phyloP scores from a whole-genome alignment of 2,329 filamentous ascomycete species.

The Calycina marina region DNA sequence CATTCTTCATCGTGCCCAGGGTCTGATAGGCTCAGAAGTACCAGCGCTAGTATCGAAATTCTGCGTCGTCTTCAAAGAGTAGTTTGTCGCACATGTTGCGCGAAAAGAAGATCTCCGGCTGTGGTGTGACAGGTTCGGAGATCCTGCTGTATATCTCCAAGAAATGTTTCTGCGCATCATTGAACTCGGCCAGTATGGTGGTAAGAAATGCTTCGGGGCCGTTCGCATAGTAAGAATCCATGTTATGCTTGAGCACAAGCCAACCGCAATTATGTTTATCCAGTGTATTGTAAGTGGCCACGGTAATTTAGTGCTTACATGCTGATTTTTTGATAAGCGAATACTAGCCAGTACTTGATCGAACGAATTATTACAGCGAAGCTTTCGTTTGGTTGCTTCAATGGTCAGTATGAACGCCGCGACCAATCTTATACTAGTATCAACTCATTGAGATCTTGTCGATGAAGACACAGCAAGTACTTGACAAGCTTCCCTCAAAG shows the following conservation, averaged over 20 bases:
- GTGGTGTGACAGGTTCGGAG: constrained; percentile 42
- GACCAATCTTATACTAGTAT: too few species aligned
- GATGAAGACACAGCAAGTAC: too few species aligned
- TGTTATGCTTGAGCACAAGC: constrained; percentile 41
- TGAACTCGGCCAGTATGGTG: constrained; percentile 42
- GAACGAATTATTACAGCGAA: too few species aligned
- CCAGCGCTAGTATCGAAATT: constrained; percentile 44
- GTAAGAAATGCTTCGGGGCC: constrained; percentile 47
- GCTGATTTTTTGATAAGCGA: too few species aligned
- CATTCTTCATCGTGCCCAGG: constrained; percentile 42
- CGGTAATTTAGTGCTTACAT: too few species aligned
- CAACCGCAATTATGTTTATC: constrained; percentile 23
- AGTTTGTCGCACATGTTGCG: constrained; percentile 38
- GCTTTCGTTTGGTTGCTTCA: too few species aligned
- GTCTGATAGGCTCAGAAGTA: constrained; percentile 52
- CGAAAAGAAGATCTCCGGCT: constrained; percentile 44
- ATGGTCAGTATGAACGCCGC: too few species aligned
- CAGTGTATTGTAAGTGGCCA: too few species aligned
- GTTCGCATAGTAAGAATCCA: constrained; percentile 42
- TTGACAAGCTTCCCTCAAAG: too few species aligned
- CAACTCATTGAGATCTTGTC: too few species aligned
- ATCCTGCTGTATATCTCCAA: constrained; percentile 41
- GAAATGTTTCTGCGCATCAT: constrained; percentile 44
- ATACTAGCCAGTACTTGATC: too few species aligned
- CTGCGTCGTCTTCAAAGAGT: constrained; percentile 45